These are phyloP conservation scores for Suhomyces wounanorum DNA, from an alignment of 1,139 yeast species.

Conservation along the genomic window DNA sequence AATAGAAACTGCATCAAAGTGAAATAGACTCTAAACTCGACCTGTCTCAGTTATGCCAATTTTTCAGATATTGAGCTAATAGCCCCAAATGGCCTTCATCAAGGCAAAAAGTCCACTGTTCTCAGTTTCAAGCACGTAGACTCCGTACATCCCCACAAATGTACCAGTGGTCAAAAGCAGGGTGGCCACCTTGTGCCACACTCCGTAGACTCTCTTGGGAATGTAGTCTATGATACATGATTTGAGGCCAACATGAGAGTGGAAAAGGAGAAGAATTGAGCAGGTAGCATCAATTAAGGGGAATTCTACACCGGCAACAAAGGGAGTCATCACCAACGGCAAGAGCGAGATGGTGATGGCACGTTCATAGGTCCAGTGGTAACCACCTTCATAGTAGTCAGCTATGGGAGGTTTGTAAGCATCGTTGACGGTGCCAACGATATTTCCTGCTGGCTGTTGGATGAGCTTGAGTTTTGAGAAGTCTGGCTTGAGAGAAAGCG, in stretches of 20 bases:
- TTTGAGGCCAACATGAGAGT: slow-evolving; percentile 79
- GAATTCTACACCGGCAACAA: slow-evolving; percentile 62
- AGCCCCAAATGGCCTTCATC: slow-evolving; percentile 44
- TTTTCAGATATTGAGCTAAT: neutral
- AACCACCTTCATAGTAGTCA: slow-evolving; percentile 71
- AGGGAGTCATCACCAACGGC: slow-evolving; percentile 77
- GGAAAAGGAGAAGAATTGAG: slow-evolving; percentile 64
- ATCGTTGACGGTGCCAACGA: slow-evolving; percentile 79
- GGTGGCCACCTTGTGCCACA: slow-evolving; percentile 65
- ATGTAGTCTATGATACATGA: slow-evolving; percentile 89
- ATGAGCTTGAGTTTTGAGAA: slow-evolving; percentile 49
- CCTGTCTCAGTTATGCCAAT: neutral
- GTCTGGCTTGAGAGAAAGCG: slow-evolving; percentile 44
- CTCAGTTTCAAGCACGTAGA: slow-evolving; percentile 75
- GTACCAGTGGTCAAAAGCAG: slow-evolving; percentile 70
- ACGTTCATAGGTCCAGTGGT: slow-evolving; percentile 88
- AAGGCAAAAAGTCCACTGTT: slow-evolving; percentile 61
- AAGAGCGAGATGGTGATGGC: slow-evolving; percentile 63
- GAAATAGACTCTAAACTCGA: neutral
- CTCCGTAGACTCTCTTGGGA: slow-evolving; percentile 80
- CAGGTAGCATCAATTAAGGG: slow-evolving; percentile 75
- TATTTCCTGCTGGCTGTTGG: slow-evolving; percentile 68
- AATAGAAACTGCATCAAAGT: too few relatives aligned
- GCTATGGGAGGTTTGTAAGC: slow-evolving; percentile 67
- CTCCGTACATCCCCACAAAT: slow-evolving; percentile 71